A percentile compares a stretch with the other conserved stretches of the same genome.
Evolutionary conservation across 2,329 filamentous ascomycete genomes (phyloP).

Genomic region (Venturia nashicola): DNA sequence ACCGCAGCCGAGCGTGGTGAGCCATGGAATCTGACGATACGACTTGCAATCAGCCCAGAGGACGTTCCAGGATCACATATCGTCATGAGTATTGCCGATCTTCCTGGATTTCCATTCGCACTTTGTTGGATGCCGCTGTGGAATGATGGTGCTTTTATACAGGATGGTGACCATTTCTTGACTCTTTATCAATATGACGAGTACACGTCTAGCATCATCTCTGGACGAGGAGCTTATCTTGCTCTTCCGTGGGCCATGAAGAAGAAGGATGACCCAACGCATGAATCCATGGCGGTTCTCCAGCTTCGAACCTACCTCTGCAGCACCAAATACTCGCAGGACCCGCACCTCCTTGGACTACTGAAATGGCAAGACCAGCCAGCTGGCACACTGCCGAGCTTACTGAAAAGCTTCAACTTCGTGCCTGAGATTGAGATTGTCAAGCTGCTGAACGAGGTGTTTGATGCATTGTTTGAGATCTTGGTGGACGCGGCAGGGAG

Average conservation of each 20-base stretch:
- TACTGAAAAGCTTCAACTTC: slow-evolving; percentile 77
- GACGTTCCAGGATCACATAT: slow-evolving; percentile 77
- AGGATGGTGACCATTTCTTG: slow-evolving; percentile 70
- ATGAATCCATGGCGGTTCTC: slow-evolving; percentile 68
- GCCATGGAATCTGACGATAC: slow-evolving; percentile 78
- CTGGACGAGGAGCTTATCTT: slow-evolving; percentile 77
- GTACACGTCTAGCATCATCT: slow-evolving; percentile 60
- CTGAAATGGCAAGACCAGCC: slow-evolving; percentile 74
- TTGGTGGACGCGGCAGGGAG: slow-evolving; percentile 83
- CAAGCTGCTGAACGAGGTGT: slow-evolving; percentile 78
- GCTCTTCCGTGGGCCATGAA: slow-evolving; percentile 68
- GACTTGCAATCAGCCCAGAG: slow-evolving; percentile 63
- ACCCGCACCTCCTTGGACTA: slow-evolving; percentile 71
- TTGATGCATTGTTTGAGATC: slow-evolving; percentile 84
- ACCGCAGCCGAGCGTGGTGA: slow-evolving; percentile 67
- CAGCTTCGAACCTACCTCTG: slow-evolving; percentile 76
- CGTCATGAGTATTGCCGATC: slow-evolving; percentile 79
- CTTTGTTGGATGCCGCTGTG: slow-evolving; percentile 88
- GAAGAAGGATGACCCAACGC: slow-evolving; percentile 61
- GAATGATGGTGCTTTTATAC: slow-evolving; percentile 80
- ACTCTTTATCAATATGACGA: slow-evolving; percentile 89
- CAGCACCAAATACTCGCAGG: slow-evolving; percentile 90
- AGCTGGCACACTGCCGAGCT: slow-evolving; percentile 56
- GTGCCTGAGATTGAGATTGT: slow-evolving; percentile 97
- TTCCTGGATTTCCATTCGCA: slow-evolving; percentile 79